These are phyloP conservation scores for Curvularia eragrostidis DNA, from an alignment of 2,329 filamentous ascomycete genomes.

Conservation along the genomic window DNA sequence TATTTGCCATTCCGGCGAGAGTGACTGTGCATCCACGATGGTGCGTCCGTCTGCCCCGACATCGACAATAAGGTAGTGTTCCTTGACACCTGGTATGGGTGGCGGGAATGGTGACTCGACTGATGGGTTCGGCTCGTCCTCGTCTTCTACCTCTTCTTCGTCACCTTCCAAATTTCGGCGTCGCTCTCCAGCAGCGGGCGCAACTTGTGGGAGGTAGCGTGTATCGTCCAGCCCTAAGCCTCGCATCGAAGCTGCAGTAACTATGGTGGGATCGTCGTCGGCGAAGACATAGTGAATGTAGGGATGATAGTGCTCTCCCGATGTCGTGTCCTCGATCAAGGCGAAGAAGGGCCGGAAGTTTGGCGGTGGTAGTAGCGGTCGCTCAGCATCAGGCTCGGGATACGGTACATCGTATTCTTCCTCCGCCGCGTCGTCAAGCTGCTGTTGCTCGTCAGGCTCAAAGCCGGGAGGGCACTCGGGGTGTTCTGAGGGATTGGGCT, in stretches of 20 bases:
- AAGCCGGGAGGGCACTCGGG: constrained; percentile 35
- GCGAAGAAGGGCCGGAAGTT: constrained; percentile 84
- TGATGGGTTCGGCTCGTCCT: constrained; percentile 32
- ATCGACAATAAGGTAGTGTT: constrained; percentile 66
- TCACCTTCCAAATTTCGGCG: constrained; percentile 25
- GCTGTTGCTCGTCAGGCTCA: constrained; percentile 27
- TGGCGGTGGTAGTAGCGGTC: constrained; percentile 50
- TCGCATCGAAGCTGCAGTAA: constrained; percentile 70
- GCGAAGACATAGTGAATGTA: constrained; percentile 90
- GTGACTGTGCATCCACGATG: constrained; percentile 72
- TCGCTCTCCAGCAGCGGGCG: constrained; percentile 29
- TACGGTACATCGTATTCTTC: constrained; percentile 43
- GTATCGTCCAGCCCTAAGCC: constrained; percentile 58
- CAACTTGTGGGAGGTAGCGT: constrained; percentile 46
- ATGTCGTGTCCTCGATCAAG: constrained; percentile 77
- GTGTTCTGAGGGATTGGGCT: constrained; percentile 31
- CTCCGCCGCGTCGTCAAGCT: constrained; percentile 29
- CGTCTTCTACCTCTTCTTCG: constrained; percentile 20
- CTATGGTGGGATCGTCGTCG: constrained; percentile 83
- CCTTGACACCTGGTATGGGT: constrained; percentile 55
- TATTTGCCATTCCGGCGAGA: constrained; percentile 77
- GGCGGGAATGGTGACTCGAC: constrained; percentile 55
- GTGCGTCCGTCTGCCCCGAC: constrained; percentile 55
- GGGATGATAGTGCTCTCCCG: constrained; percentile 79
- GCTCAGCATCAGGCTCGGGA: constrained; percentile 42